phyloP scores from a whole-genome alignment of 805 yeast species.

The Pichia cabralensis region DNA sequence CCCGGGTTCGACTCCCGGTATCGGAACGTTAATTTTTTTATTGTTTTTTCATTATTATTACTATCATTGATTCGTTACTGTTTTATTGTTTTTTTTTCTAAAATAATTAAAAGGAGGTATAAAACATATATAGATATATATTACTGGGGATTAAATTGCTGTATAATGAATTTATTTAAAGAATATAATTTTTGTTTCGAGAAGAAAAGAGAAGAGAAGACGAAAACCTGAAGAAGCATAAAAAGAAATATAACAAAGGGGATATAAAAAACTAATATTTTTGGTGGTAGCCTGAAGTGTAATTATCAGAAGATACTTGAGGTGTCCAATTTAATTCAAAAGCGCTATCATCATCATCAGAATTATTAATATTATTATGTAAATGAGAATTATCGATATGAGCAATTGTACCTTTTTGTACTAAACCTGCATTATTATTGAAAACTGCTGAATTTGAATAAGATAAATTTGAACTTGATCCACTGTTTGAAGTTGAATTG shows the following conservation, averaged over 20 bases:
- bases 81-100: no score
- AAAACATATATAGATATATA: no score
- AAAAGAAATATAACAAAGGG: no score
- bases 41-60: neutral
- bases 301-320: slow-evolving; percentile 5
- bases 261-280: neutral
- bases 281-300: slow-evolving; percentile 4
- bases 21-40: slow-evolving; percentile 20
- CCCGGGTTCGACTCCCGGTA: slow-evolving; percentile 36
- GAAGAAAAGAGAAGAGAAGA: no score
- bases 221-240: no score
- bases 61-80: no score
- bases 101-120: no score
- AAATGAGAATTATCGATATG: neutral
- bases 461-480: slow-evolving; percentile 3
- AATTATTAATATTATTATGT: neutral
- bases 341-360: slow-evolving; percentile 3
- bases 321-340: slow-evolving; percentile 8
- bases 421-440: slow-evolving; percentile 3
- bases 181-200: neutral
- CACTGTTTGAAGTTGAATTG: slow-evolving; percentile 6
- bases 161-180: no score
- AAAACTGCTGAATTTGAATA: slow-evolving; percentile 5
- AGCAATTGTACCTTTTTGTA: slow-evolving; percentile 5
- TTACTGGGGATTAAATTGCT: no score